These are phyloP conservation scores for Pleurotus salmoneostramineus DNA, from an alignment of 768 basidiomycete genomes.

Conservation along the genomic window DNA sequence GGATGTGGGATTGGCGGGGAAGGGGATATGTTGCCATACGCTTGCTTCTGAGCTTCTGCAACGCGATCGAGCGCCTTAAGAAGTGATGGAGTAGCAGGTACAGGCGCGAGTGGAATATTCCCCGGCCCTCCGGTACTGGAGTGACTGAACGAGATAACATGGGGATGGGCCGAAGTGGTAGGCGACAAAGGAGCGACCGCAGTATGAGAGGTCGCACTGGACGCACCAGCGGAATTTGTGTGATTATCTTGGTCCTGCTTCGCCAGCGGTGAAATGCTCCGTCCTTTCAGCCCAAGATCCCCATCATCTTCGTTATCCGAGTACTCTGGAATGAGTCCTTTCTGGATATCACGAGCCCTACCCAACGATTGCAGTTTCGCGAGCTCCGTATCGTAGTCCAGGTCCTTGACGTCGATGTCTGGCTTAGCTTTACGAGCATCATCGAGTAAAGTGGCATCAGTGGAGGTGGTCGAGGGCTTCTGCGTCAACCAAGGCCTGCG, in stretches of 20 bases:
- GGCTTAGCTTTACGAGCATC: not conserved
- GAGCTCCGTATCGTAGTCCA: conserved; percentile 39
- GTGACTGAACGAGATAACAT: not conserved
- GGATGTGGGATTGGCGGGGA: not conserved
- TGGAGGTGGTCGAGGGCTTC: conserved; percentile 16
- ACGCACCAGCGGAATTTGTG: conserved; percentile 6
- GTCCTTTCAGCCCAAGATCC: conserved; percentile 15
- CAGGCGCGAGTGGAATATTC: conserved; percentile 22
- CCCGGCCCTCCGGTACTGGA: not conserved
- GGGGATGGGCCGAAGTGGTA: conserved; percentile 16
- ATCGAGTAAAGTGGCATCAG: conserved; percentile 19
- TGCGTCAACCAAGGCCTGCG: conserved; percentile 18
- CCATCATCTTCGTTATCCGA: conserved; percentile 50
- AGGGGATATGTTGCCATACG: conserved; percentile 24
- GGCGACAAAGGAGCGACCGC: conserved; percentile 15
- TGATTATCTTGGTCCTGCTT: conserved; percentile 40
- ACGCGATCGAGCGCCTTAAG: conserved; percentile 62
- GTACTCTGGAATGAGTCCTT: conserved; percentile 28
- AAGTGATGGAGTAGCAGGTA: conserved; percentile 63
- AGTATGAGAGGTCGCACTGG: conserved; percentile 19
- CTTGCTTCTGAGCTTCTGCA: conserved; percentile 49
- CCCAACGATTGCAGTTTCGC: conserved; percentile 29
- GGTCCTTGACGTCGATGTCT: conserved; percentile 4
- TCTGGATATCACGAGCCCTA: conserved; percentile 13
- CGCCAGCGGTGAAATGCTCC: conserved; percentile 11